phyloP scores from a whole-genome alignment of 2,329 filamentous ascomycete species.

The Cryphonectria japonica region DNA sequence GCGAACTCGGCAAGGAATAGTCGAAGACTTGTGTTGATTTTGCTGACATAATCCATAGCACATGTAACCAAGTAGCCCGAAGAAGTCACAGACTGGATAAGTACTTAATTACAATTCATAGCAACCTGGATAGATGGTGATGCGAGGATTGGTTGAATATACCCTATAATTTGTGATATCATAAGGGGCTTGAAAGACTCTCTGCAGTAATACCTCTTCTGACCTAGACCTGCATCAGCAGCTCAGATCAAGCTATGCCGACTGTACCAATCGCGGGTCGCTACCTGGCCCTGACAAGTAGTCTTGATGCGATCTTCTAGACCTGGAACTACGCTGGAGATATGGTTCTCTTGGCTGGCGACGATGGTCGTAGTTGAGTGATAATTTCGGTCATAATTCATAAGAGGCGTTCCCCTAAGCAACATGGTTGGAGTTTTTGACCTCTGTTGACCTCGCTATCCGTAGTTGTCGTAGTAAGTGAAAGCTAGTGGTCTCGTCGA shows the following conservation, averaged over 20 bases:
- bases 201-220: too few relatives aligned
- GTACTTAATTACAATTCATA: neutral
- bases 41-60: slow-evolving; percentile 1
- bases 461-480: neutral
- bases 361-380: too few relatives aligned
- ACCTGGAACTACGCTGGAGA: neutral
- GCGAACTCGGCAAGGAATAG: slow-evolving; percentile 25
- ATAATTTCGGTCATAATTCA: neutral
- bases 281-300: neutral
- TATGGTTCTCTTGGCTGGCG: neutral
- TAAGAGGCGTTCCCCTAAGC: neutral
- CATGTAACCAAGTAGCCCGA: neutral
- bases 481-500: neutral
- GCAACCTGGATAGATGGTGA: too few relatives aligned
- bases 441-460: neutral
- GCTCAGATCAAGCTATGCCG: neutral
- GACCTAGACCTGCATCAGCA: neutral
- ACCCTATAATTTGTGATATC: too few relatives aligned
- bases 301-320: neutral
- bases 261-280: neutral
- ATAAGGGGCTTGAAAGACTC: too few relatives aligned
- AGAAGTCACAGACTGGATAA: neutral
- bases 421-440: neutral
- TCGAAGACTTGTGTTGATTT: neutral
- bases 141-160: neutral